Evolutionary conservation across 2,329 filamentous ascomycete genomes (phyloP).

Genomic region (Botrytis tulipae): DNA sequence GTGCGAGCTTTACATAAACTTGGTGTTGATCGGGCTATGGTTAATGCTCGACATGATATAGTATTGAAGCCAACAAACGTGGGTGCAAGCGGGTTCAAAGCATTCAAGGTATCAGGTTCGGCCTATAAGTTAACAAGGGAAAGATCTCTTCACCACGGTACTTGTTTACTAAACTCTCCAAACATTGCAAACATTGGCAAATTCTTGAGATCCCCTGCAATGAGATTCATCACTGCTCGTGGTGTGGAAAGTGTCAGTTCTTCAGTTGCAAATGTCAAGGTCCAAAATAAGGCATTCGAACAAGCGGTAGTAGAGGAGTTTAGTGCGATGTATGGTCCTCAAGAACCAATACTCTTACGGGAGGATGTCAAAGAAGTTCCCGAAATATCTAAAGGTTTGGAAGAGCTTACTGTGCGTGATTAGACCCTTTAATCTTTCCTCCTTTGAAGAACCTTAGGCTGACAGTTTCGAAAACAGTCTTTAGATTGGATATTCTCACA

Average conservation of each 20-base stretch:
- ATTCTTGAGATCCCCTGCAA: slow-evolving; percentile 76
- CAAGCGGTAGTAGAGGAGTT: slow-evolving; percentile 65
- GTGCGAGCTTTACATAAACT: slow-evolving; percentile 71
- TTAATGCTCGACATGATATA: slow-evolving; percentile 93
- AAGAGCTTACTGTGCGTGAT: slow-evolving; percentile 56
- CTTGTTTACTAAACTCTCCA: slow-evolving; percentile 75
- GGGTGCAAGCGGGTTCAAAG: slow-evolving; percentile 30
- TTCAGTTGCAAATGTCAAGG: slow-evolving; percentile 73
- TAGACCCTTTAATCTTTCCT: neutral
- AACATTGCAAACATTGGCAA: slow-evolving; percentile 68
- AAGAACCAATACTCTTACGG: slow-evolving; percentile 40
- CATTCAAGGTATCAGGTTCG: slow-evolving; percentile 85
- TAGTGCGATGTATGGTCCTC: slow-evolving; percentile 58
- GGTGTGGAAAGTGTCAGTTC: slow-evolving; percentile 92
- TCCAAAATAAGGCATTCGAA: slow-evolving; percentile 50
- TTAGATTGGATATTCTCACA: slow-evolving; percentile 78
- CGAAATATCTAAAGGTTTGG: slow-evolving; percentile 60
- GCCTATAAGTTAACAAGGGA: slow-evolving; percentile 88
- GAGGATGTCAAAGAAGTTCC: slow-evolving; percentile 42
- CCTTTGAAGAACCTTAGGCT: slow-evolving; percentile 29
- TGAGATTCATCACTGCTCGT: slow-evolving; percentile 71
- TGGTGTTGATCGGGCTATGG: slow-evolving; percentile 59
- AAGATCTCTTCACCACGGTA: slow-evolving; percentile 88
- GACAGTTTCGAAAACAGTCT: slow-evolving; percentile 45
- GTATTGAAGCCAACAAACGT: slow-evolving; percentile 58